Conservation (phyloP, 192 early-diverging fungal genomes). For the Polychytrium aggregatum region DNA sequence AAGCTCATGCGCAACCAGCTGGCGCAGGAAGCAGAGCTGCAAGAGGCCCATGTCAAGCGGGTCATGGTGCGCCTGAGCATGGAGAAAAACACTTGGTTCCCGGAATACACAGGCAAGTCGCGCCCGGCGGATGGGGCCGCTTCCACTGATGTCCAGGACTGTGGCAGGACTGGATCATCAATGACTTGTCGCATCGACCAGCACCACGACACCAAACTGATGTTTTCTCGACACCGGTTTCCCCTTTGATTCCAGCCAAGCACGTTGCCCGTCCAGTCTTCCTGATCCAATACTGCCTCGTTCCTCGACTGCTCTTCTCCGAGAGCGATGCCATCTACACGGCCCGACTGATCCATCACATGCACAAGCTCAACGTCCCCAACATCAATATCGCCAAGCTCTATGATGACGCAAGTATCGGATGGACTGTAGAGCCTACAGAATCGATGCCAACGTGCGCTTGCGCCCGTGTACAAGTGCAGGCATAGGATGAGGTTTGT, state of each 20-base stretch:
- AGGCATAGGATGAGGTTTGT: background rate
- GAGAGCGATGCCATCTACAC: slow-evolving; percentile 61
- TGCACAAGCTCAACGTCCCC: slow-evolving; percentile 57
- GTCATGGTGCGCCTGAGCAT: slow-evolving; percentile 14
- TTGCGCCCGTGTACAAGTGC: background rate
- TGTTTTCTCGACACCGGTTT: too few relatives aligned
- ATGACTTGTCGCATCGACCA: too few relatives aligned
- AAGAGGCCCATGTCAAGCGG: slow-evolving; percentile 21
- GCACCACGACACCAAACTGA: too few relatives aligned
- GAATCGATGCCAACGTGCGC: too few relatives aligned
- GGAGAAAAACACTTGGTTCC: slow-evolving; percentile 28
- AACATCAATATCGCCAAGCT: slow-evolving; percentile 62
- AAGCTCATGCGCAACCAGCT: background rate
- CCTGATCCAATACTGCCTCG: slow-evolving; percentile 64
- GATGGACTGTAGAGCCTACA: too few relatives aligned
- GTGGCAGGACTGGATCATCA: too few relatives aligned
- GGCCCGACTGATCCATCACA: slow-evolving; percentile 56
- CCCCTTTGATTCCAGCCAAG: background rate
- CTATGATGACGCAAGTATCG: slow-evolving; percentile 50
- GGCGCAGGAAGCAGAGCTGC: slow-evolving; percentile 9
- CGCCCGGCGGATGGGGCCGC: too few relatives aligned
- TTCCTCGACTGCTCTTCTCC: slow-evolving; percentile 54
- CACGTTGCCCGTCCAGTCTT: too few relatives aligned
- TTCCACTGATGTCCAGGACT: too few relatives aligned
- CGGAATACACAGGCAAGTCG: too few relatives aligned